These are phyloP conservation scores for Trichoderma sp. DNA, from an alignment of 2,329 filamentous ascomycete genomes.

Conservation along the genomic window DNA sequence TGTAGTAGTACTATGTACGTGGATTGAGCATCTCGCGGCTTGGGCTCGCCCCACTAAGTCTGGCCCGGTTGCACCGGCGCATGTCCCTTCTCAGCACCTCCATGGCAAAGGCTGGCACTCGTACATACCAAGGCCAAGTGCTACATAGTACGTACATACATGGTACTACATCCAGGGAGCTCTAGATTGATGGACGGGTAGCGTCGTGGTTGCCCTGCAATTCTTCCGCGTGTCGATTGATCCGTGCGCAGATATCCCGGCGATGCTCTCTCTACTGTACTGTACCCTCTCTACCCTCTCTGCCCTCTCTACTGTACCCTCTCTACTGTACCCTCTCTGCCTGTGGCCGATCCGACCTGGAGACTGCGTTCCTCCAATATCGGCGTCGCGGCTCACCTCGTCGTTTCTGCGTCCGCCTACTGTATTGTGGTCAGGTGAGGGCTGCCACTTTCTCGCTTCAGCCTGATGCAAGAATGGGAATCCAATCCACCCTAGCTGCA, in stretches of 20 bases:
- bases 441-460: constrained; percentile 4
- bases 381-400: neutral
- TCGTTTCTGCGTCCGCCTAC: neutral
- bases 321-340: neutral
- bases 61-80: constrained; percentile 18
- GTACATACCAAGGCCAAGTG: too few relatives aligned
- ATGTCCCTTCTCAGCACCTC: constrained; percentile 16
- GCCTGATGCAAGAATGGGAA: constrained; percentile 1
- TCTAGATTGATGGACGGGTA: neutral
- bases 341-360: neutral
- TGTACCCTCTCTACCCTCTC: too few relatives aligned
- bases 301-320: too few relatives aligned
- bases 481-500: constrained; percentile 13
- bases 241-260: constrained; percentile 7
- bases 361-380: constrained; percentile 1
- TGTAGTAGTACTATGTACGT: too few relatives aligned
- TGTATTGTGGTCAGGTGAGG: constrained; percentile 1
- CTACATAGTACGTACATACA: too few relatives aligned
- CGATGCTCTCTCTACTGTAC: neutral
- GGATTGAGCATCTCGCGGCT: constrained; percentile 14
- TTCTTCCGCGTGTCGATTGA: constrained; percentile 7
- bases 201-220: neutral
- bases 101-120: neutral
- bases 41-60: constrained; percentile 15
- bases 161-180: neutral